phyloP scores from a whole-genome alignment of 2,329 filamentous ascomycete species.

The Plectosphaerella plurivora region DNA sequence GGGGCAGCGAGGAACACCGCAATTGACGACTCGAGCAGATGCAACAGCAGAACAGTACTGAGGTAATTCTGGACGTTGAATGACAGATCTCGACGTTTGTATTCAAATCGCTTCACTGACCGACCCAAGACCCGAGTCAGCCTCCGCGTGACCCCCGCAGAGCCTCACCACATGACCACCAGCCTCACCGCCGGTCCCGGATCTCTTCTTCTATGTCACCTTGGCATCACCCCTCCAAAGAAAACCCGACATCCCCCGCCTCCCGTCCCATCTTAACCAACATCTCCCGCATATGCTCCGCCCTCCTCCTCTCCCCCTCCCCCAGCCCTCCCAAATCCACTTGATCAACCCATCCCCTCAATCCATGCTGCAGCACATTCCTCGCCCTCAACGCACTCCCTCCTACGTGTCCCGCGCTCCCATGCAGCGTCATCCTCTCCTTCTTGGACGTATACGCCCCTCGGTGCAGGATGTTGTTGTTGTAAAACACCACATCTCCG shows the following conservation, averaged over 20 bases:
- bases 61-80: too few species aligned
- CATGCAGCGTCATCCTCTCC: slow-evolving; percentile 69
- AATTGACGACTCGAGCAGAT: too few species aligned
- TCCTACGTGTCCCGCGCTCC: slow-evolving; percentile 59
- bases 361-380: slow-evolving; percentile 72
- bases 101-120: too few species aligned
- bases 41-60: too few species aligned
- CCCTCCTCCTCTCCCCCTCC: slow-evolving; percentile 39
- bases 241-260: slow-evolving; percentile 60
- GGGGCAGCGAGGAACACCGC: too few species aligned
- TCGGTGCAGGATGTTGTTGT: slow-evolving; percentile 82
- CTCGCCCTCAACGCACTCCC: slow-evolving; percentile 55
- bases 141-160: neutral
- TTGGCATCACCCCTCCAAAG: slow-evolving; percentile 35
- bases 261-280: slow-evolving; percentile 58
- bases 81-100: too few species aligned
- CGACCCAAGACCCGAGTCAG: too few species aligned
- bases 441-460: slow-evolving; percentile 56
- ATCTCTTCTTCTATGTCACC: neutral
- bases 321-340: slow-evolving; percentile 50
- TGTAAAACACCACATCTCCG: slow-evolving; percentile 82
- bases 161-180: neutral
- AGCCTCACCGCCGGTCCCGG: neutral
- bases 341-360: slow-evolving; percentile 60
- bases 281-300: slow-evolving; percentile 59